These are phyloP conservation scores for Ustanciosporium gigantosporum DNA, from an alignment of 1,284 basidiomycete species.

Conservation along the genomic window DNA sequence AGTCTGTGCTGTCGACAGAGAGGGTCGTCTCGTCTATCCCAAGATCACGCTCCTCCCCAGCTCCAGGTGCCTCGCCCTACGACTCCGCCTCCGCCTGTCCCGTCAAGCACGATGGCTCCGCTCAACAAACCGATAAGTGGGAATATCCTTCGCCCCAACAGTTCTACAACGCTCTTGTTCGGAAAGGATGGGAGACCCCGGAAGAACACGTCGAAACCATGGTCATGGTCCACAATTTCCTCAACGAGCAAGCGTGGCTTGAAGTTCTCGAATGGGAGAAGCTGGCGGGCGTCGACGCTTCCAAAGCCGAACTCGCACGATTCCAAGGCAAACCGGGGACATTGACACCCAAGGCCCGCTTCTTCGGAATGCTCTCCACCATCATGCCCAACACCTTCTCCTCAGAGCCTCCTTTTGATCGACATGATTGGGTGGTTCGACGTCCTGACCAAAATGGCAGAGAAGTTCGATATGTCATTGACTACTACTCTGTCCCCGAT, in stretches of 20 bases:
- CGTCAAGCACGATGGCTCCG: constrained; percentile 43
- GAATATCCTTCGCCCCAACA: constrained; percentile 98
- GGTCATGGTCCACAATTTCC: constrained; percentile 97
- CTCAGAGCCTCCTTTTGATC: constrained; percentile 89
- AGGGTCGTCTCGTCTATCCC: constrained; percentile 84
- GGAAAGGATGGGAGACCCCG: constrained; percentile 97
- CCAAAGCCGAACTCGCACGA: constrained; percentile 70
- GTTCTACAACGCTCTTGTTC: constrained; percentile 94
- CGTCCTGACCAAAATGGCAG: constrained; percentile 63
- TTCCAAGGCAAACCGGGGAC: constrained; percentile 92
- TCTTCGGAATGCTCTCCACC: constrained; percentile 82
- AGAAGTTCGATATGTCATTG: constrained; percentile 59
- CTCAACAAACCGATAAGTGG: constrained; percentile 68
- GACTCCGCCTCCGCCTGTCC: constrained; percentile 54
- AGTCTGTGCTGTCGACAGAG: constrained; percentile 71
- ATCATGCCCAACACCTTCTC: constrained; percentile 87
- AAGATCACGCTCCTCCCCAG: constrained; percentile 65
- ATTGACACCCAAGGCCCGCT: constrained; percentile 75
- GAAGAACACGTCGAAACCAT: constrained; percentile 95
- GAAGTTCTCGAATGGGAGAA: constrained; percentile 93
- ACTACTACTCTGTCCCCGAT: constrained; percentile 56
- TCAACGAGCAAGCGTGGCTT: constrained; percentile 95
- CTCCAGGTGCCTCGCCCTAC: constrained; percentile 55
- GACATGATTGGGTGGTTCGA: constrained; percentile 96
- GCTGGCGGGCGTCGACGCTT: constrained; percentile 43